Evolutionary conservation across 1,284 basidiomycete genomes (phyloP).

Genomic region (Ceratobasidium theobromae): DNA sequence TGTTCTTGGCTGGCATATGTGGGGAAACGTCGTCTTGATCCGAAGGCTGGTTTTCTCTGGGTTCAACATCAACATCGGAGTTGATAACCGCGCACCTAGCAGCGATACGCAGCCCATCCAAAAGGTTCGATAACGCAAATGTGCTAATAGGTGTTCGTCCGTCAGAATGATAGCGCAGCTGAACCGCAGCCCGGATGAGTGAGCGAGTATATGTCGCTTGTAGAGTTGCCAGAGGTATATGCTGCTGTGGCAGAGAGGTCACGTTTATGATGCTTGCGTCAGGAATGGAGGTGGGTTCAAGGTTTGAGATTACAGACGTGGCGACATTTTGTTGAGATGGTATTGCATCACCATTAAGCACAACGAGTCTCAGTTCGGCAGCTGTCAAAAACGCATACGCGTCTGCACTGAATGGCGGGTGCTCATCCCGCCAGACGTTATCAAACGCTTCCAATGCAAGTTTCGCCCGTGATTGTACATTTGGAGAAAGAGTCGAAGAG

Average conservation of each 20-base stretch:
- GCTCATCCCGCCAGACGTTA: conserved; percentile 19
- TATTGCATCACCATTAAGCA: neutral
- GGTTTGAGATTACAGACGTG: too few species aligned
- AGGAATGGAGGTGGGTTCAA: neutral
- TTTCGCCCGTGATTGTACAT: neutral
- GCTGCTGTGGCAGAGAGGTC: neutral
- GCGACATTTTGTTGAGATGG: too few species aligned
- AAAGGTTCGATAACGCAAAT: conserved; percentile 6
- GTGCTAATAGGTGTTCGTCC: conserved; percentile 18
- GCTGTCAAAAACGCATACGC: conserved; percentile 19
- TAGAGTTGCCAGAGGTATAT: neutral
- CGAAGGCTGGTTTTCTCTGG: neutral
- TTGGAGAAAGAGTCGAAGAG: neutral
- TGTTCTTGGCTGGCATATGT: neutral
- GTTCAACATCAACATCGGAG: neutral
- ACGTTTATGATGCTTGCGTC: neutral
- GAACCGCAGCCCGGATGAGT: conserved; percentile 10
- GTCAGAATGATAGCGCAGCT: conserved; percentile 20
- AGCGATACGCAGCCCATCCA: conserved; percentile 16
- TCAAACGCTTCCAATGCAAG: conserved; percentile 6
- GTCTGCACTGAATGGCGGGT: conserved; percentile 20
- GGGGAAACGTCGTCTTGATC: neutral
- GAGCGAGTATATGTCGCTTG: conserved; percentile 15
- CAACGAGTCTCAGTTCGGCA: neutral
- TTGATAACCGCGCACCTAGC: neutral